Conservation (phyloP, 352 stramenopile species). For the Globisporangium radiosum region DNA sequence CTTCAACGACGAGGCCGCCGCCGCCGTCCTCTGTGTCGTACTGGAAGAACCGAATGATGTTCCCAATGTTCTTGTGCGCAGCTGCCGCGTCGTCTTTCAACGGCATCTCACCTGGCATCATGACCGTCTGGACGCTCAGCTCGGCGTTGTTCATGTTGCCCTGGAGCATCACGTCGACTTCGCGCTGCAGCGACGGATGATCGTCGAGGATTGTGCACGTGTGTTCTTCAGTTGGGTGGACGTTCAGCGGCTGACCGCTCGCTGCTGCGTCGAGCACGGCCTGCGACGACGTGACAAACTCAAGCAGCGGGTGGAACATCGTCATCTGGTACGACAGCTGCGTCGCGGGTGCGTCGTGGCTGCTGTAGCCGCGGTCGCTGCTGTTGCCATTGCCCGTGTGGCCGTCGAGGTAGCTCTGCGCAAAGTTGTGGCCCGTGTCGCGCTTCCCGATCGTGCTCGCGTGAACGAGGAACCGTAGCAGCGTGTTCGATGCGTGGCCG, state of each 20-base stretch:
- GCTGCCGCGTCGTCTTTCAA: constrained; percentile 56
- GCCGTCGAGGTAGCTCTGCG: constrained; percentile 31
- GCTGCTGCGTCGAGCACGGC: constrained; percentile 77
- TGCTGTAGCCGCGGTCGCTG: constrained; percentile 24
- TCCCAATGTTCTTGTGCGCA: constrained; percentile 83
- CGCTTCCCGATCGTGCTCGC: constrained; percentile 69
- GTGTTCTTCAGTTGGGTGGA: constrained; percentile 74
- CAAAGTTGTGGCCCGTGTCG: constrained; percentile 26
- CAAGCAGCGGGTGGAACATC: constrained; percentile 79
- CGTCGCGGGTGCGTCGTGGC: constrained; percentile 18
- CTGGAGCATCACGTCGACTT: constrained; percentile 63
- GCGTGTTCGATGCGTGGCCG: constrained; percentile 69
- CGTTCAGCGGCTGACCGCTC: constrained; percentile 67
- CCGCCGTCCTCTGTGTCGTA: constrained; percentile 81
- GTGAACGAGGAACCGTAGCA: constrained; percentile 84
- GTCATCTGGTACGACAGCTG: constrained; percentile 80
- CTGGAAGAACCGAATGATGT: constrained; percentile 87
- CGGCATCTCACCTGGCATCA: constrained; percentile 76
- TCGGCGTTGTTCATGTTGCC: constrained; percentile 75
- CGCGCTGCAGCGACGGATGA: constrained; percentile 47
- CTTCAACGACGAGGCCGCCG: constrained; percentile 76
- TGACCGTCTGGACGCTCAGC: constrained; percentile 81
- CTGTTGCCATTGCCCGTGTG: constrained; percentile 20
- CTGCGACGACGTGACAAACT: constrained; percentile 84
- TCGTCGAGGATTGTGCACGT: constrained; percentile 73